Evolutionary conservation across 768 basidiomycete species (phyloP), one percentile per base, ranked within the genome.

Genomic region (Mycena olivaceomarginata): DNA sequence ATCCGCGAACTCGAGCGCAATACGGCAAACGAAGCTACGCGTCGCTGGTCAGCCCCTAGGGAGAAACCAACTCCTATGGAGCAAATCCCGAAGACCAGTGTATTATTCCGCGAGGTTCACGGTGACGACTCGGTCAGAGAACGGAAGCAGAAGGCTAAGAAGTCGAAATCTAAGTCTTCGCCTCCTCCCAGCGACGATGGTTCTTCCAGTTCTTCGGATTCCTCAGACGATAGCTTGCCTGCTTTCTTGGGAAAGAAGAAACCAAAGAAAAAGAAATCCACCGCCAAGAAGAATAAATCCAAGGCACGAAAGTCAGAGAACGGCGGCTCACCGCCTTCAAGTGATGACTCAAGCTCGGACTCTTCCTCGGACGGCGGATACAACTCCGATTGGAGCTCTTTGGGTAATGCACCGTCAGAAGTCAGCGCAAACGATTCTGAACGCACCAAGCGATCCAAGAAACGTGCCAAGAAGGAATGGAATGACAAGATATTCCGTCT

Each of bases 401-500:
- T 59, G 31, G 57, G 57, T 11, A 13, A 8, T 3, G 57, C 57
- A 2, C 57, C 57, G 31, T 59, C 57, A 7, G 57, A 59, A 8
- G 31, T 25, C 4, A 43, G 51, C 20, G 56, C 51, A 3, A 37
- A 72, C 18, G 71, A 72, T 15, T 74, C 75, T 0, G 65, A 25
- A 7, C 15, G 48, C 4, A 76, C 72, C 0, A 78, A 78, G 37
- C 43, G 74, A 0, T 1, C 2, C 2, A 80, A 80, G 45, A 75
- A 67, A 12, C 7, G 60, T 2, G 56, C 48, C 1, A 65, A 57
- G 25, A 4, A 68, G 22, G 13, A 60, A 16, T 74, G 70, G 45
- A 37, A 40, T n/a, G 60, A 51, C 15, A 78, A 78, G 25, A 11
- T 78, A 16, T 57, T 66, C 7, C 48, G 63, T 1, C 22, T 80